Evolutionary conservation across 306 rosid species (phyloP), one percentile per base, ranked within the genome.

Genomic region (Cicer judaicum): DNA sequence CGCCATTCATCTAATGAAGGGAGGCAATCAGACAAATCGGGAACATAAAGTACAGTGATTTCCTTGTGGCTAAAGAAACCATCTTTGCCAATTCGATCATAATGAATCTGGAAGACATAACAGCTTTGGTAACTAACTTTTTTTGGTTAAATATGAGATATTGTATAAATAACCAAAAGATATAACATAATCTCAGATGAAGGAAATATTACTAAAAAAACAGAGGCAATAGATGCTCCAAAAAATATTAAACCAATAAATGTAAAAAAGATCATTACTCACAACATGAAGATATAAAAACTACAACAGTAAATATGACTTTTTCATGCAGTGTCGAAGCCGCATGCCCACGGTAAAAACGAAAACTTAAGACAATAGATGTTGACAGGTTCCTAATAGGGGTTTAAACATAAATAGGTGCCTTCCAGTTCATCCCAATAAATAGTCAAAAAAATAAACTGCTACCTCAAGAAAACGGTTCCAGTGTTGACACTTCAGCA

Each of bases 61-160:
- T 95, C 99, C 88, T 84, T 92, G 79, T 95, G 99, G 84, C 99
- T 90, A 81, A 92, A 90, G 80, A 90, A 79, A 50, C 99, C 99
- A 77, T 95, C 98, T 76, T 90, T 85, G 55, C 98, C 99, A 68
- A 81, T 34, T 88, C 97, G 86, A 78, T 95, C 93, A 41, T 95
- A 95, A 82, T 95, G 99, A 79, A 95, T 90, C 99, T 95, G 92
- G 68, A 78, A 72, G 73, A 55, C 66, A 68, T 38, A 81, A 11
- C 57, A 75, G 48, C 50, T 65, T 52, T 19, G 42, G 66, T 73
- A 59, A 72, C 65, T 70, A 72, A 66, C 24, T 53, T 52, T 59
- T 43, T 43, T 1, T 24, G 9, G 50, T 10, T 11, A 59, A 54
- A 18, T 62, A 41, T 13, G 10, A 59, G 10, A 70, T 8, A 60